phyloP scores from a whole-genome alignment of 73 alveolate genomes.

The Blepharisma japonicum region DNA sequence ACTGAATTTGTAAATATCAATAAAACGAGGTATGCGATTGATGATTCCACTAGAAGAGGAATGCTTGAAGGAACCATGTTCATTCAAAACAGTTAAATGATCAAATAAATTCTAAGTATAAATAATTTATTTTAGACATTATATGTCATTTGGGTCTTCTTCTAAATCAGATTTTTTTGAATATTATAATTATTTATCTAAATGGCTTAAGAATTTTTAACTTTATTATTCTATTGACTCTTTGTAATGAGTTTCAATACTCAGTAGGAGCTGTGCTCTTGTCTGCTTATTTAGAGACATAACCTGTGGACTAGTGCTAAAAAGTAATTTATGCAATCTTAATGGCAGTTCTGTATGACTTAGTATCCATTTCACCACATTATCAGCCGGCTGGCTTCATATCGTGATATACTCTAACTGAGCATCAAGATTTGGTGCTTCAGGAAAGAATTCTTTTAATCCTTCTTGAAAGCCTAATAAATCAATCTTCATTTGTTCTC shows the following conservation, averaged over 20 bases:
- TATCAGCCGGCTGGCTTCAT: background rate
- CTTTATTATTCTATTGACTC: background rate
- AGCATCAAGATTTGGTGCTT: background rate
- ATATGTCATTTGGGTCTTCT: too few species aligned
- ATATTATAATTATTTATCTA: too few species aligned
- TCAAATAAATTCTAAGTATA: too few species aligned
- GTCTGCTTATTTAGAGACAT: background rate
- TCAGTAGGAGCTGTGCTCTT: background rate
- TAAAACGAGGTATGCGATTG: too few species aligned
- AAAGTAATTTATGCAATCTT: background rate
- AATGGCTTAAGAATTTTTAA: too few species aligned
- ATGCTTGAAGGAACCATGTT: too few species aligned
- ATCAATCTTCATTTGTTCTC: constrained; percentile 24
- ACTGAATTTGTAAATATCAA: too few species aligned
- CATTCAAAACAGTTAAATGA: too few species aligned
- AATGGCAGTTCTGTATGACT: background rate
- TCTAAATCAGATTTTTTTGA: too few species aligned
- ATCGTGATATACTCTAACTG: background rate
- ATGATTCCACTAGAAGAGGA: too few species aligned
- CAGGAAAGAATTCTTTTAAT: background rate
- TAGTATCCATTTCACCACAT: background rate
- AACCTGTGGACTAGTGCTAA: background rate
- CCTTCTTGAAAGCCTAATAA: background rate
- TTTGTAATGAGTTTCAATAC: background rate
- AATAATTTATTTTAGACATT: too few species aligned